Conservation (phyloP, 1,139 yeast species). For the Suhomyces terraborum region DNA sequence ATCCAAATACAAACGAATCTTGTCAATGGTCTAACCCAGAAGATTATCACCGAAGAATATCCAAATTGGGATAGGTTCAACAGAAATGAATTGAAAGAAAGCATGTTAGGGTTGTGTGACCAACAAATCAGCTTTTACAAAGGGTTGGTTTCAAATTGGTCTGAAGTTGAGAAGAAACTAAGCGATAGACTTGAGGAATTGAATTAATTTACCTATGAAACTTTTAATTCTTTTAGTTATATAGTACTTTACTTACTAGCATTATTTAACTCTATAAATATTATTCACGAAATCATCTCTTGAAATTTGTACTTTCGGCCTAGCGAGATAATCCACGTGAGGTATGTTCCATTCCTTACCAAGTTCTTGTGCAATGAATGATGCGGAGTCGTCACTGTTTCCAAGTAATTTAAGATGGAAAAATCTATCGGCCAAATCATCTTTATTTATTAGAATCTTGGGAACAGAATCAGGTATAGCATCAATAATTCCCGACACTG, state of each 20-base stretch:
- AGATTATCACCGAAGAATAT: constrained; percentile 77
- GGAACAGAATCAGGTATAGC: constrained; percentile 70
- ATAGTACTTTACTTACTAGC: constrained; percentile 3
- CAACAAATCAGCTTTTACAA: constrained; percentile 76
- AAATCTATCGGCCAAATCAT: constrained; percentile 58
- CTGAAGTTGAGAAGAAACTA: constrained; percentile 53
- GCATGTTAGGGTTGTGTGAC: constrained; percentile 71
- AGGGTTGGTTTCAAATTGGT: constrained; percentile 74
- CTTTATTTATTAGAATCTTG: constrained; percentile 78
- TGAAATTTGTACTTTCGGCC: constrained; percentile 4
- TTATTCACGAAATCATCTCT: constrained; percentile 9
- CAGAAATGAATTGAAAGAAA: constrained; percentile 69
- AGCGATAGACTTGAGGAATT: constrained; percentile 41
- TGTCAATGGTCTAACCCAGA: constrained; percentile 62
- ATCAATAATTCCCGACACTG: constrained; percentile 88
- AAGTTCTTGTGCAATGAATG: constrained; percentile 50
- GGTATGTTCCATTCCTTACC: constrained; percentile 18
- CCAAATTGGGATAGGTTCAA: constrained; percentile 82
- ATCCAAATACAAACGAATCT: constrained; percentile 54
- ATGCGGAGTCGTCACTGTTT: constrained; percentile 82
- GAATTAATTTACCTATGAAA: constrained; percentile 10
- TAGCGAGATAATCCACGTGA: constrained; percentile 10
- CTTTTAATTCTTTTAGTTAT: neutral
- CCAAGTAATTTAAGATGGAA: constrained; percentile 84
- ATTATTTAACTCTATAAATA: constrained; percentile 12